Conservation (phyloP, 768 basidiomycete genomes). For the Lentinula sp. region DNA sequence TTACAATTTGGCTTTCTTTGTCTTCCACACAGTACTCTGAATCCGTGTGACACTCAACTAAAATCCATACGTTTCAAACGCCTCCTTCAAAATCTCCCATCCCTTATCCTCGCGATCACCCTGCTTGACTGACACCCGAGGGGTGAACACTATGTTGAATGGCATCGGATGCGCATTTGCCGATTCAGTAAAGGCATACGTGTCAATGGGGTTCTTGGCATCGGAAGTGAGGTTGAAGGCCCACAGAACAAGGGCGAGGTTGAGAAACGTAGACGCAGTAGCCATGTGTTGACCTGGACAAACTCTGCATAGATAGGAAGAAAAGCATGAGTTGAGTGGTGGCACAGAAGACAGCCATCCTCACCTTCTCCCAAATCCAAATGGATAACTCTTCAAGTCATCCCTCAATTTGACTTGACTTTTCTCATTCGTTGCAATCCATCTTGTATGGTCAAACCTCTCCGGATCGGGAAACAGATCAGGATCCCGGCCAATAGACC, state of each 20-base stretch:
- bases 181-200: conserved; percentile 54
- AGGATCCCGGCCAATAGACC: conserved; percentile 42
- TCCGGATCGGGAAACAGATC: conserved; percentile 55
- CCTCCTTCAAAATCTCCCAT: conserved; percentile 2
- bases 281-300: conserved; percentile 66
- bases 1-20: too few species aligned
- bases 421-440: conserved; percentile 40
- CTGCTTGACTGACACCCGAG: background rate
- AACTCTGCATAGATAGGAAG: conserved; percentile 17
- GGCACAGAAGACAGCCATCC: background rate
- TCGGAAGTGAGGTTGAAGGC: conserved; percentile 54
- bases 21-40: too few species aligned
- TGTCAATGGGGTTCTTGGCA: conserved; percentile 50
- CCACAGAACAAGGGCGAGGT: conserved; percentile 59
- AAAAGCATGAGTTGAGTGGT: background rate
- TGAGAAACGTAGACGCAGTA: conserved; percentile 52
- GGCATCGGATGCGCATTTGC: conserved; percentile 60
- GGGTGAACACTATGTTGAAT: conserved; percentile 41
- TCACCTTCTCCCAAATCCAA: conserved; percentile 53
- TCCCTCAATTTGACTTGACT: conserved; percentile 42
- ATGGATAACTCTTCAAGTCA: conserved; percentile 46
- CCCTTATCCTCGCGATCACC: background rate
- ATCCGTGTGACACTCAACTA: background rate
- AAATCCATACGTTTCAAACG: background rate
- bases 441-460: conserved; percentile 51